These are phyloP conservation scores for Castanopsis chinensis DNA, from an alignment of 306 rosid genomes.

Conservation along the genomic window DNA sequence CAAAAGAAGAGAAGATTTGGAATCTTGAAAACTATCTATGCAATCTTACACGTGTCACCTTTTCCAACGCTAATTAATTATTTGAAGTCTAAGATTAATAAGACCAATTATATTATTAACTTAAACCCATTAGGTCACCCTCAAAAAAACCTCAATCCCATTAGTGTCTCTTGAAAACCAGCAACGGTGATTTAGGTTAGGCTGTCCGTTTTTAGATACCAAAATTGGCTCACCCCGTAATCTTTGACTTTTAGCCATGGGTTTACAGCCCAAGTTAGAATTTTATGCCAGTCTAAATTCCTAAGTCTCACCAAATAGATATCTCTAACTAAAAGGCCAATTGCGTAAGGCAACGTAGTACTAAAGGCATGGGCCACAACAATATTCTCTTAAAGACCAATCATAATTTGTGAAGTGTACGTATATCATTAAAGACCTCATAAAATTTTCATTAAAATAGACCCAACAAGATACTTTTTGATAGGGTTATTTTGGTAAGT, in stretches of 20 bases:
- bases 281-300: background rate
- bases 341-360: background rate
- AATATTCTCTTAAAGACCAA: background rate
- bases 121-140: background rate
- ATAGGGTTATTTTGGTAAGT: too few relatives aligned
- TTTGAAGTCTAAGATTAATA: background rate
- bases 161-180: slow-evolving; percentile 29
- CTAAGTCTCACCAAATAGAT: background rate
- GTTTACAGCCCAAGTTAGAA: background rate
- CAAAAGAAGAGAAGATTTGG: slow-evolving; percentile 19
- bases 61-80: slow-evolving; percentile 11
- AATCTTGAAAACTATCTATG: background rate
- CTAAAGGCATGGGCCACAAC: background rate
- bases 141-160: background rate
- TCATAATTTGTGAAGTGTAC: background rate
- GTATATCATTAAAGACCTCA: too few relatives aligned
- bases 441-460: too few relatives aligned
- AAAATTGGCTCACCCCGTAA: background rate
- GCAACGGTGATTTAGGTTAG: slow-evolving; percentile 25
- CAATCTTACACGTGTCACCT: slow-evolving; percentile 31
- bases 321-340: background rate
- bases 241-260: background rate
- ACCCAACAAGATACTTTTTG: too few relatives aligned
- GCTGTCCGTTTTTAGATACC: slow-evolving; percentile 6
- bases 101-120: background rate